phyloP scores from a whole-genome alignment of 2,329 filamentous ascomycete species.

The Furcasterigmium furcatum region DNA sequence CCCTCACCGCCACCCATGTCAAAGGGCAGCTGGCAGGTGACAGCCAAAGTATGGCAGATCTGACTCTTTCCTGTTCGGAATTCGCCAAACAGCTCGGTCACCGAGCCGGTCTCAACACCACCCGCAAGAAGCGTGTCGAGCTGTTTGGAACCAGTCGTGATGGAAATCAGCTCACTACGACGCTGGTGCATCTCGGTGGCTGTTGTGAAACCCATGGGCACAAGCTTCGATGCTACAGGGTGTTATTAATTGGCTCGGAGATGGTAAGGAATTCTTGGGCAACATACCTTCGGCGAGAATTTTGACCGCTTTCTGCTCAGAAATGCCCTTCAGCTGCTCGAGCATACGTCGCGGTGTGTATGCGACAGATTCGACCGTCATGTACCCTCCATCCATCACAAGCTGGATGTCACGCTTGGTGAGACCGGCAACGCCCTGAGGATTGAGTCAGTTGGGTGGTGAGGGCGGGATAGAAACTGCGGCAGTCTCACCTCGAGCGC shows the following conservation, averaged over 20 bases:
- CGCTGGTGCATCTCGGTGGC: conserved; percentile 98
- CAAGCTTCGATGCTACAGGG: conserved; percentile 78
- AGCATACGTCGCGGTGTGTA: conserved; percentile 82
- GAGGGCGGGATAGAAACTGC: neutral
- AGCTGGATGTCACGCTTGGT: conserved; percentile 96
- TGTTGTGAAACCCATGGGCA: conserved; percentile 98
- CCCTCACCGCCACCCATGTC: conserved; percentile 99
- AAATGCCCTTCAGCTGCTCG: conserved; percentile 97
- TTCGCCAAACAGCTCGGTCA: conserved; percentile 97
- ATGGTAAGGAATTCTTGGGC: no score
- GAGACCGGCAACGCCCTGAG: conserved; percentile 77
- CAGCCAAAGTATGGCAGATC: conserved; percentile 96
- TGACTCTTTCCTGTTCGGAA: conserved; percentile 98
- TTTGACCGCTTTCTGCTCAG: conserved; percentile 92
- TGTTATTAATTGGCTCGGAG: conserved; percentile 10
- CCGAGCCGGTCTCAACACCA: conserved; percentile 93
- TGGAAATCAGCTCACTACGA: conserved; percentile 94
- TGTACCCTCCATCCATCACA: conserved; percentile 85
- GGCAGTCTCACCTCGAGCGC: conserved; percentile 85
- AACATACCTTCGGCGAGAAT: conserved; percentile 80
- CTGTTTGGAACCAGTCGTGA: conserved; percentile 97
- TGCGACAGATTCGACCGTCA: conserved; percentile 93
- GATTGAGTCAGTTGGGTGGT: no score
- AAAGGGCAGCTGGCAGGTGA: conserved; percentile 95
- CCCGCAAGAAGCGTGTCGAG: conserved; percentile 92